Conservation (phyloP, 2,329 filamentous ascomycete genomes). For the Cladorrhinum sp. region DNA sequence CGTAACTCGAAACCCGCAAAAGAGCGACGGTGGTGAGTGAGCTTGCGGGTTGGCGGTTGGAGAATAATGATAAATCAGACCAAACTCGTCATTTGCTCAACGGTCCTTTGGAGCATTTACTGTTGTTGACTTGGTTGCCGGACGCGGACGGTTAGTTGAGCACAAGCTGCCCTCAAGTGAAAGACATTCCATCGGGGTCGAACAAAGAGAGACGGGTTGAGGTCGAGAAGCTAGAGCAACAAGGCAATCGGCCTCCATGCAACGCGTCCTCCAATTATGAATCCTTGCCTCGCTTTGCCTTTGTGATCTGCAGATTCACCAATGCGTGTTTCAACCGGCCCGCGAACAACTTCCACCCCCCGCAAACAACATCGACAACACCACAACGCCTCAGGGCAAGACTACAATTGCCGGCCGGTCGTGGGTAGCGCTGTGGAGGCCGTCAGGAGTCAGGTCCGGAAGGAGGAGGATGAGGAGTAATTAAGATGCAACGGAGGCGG, state of each 20-base stretch:
- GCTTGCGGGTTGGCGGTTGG: conserved; percentile 1
- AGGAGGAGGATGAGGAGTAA: background rate
- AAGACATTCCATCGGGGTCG: conserved; percentile 16
- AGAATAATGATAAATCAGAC: conserved; percentile 6
- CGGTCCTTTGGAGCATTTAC: conserved; percentile 10
- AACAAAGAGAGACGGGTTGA: conserved; percentile 7
- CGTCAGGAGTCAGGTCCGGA: background rate
- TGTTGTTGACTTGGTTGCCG: conserved; percentile 1
- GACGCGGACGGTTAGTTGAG: conserved; percentile 9
- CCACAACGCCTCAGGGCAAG: background rate
- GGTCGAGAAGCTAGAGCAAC: conserved; percentile 11
- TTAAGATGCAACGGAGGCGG: background rate
- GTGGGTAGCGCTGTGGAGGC: no score
- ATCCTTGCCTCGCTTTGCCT: background rate
- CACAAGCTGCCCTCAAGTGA: conserved; percentile 15
- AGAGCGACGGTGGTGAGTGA: conserved; percentile 5
- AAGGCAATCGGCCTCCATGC: conserved; percentile 15
- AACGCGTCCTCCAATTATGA: background rate
- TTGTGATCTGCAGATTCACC: background rate
- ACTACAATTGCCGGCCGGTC: no score
- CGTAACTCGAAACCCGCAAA: background rate
- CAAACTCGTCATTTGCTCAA: conserved; percentile 12
- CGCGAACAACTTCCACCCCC: background rate
- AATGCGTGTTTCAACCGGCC: background rate
- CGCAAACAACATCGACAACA: background rate